phyloP scores from a whole-genome alignment of 2,329 filamentous ascomycete genomes.

The Fusarium nelsonii region DNA sequence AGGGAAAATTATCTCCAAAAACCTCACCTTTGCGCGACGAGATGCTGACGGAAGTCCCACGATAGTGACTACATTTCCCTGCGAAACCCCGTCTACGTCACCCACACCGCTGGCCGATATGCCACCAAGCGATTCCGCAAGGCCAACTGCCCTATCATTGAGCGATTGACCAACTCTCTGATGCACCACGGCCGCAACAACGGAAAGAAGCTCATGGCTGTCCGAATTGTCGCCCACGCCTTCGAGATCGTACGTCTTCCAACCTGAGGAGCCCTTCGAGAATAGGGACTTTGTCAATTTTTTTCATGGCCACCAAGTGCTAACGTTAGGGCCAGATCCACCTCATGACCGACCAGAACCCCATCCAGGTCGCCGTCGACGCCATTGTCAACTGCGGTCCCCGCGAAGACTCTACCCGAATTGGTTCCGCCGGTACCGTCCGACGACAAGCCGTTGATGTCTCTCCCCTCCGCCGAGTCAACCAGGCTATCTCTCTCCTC shows the following conservation, averaged over 20 bases:
- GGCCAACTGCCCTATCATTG: constrained; percentile 99
- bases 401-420: constrained; percentile 99
- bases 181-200: constrained; percentile 99
- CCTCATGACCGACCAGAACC: constrained; percentile 99
- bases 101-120: constrained; percentile 98
- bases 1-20: constrained; percentile 28
- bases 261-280: constrained; percentile 15
- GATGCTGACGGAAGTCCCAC: constrained; percentile 52
- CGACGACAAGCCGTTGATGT: constrained; percentile 99
- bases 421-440: constrained; percentile 99
- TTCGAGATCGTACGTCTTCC: constrained; percentile 96
- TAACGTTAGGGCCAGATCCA: constrained; percentile 78
- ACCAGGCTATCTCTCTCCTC: constrained; percentile 99
- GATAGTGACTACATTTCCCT: constrained; percentile 99
- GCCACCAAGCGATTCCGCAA: constrained; percentile 99
- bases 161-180: constrained; percentile 99
- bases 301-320: constrained; percentile 26
- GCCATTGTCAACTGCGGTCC: constrained; percentile 99
- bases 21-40: constrained; percentile 30
- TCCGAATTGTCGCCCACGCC: constrained; percentile 97
- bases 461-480: constrained; percentile 98
- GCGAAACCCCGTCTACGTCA: constrained; percentile 98
- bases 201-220: constrained; percentile 99
- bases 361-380: constrained; percentile 99
- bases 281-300: constrained; percentile 3